Conservation (phyloP, 1,284 basidiomycete genomes). For the Ustilago crameri region DNA sequence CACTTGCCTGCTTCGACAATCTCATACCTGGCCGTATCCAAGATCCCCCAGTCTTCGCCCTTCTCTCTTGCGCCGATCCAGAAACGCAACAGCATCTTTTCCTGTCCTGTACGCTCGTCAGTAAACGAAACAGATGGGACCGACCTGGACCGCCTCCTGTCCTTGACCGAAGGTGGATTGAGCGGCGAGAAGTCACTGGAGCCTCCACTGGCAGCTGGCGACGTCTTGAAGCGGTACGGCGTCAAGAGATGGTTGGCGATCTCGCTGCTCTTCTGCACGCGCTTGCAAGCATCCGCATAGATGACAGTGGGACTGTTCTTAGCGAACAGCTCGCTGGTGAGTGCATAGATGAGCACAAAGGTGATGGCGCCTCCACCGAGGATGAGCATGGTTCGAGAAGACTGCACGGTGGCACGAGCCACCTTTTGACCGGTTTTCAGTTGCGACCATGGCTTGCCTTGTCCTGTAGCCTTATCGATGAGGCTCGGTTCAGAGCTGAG, state of each 20-base stretch:
- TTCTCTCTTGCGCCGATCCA: constrained; percentile 59
- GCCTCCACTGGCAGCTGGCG: constrained; percentile 22
- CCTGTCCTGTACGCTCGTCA: constrained; percentile 47
- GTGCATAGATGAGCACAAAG: constrained; percentile 78
- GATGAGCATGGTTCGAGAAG: constrained; percentile 84
- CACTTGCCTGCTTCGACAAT: constrained; percentile 49
- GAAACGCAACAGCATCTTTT: constrained; percentile 59
- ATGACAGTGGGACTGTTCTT: constrained; percentile 90
- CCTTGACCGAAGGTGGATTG: constrained; percentile 49
- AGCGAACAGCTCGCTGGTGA: constrained; percentile 88
- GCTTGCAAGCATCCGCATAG: constrained; percentile 85
- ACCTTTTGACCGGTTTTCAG: constrained; percentile 84
- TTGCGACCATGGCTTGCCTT: constrained; percentile 77
- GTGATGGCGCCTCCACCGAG: constrained; percentile 75
- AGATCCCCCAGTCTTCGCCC: constrained; percentile 49
- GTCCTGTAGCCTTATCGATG: constrained; percentile 47
- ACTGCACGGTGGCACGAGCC: constrained; percentile 77
- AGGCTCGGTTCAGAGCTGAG: constrained; percentile 18
- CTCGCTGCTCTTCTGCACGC: constrained; percentile 78
- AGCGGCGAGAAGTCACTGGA: constrained; percentile 52
- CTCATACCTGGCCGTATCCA: constrained; percentile 43
- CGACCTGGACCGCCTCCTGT: constrained; percentile 45
- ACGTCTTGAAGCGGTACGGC: constrained; percentile 60
- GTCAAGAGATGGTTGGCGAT: constrained; percentile 54
- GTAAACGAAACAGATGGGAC: constrained; percentile 42